These are phyloP conservation scores for Endoconidiophora polonica DNA, from an alignment of 2,329 filamentous ascomycete genomes.

Conservation along the genomic window DNA sequence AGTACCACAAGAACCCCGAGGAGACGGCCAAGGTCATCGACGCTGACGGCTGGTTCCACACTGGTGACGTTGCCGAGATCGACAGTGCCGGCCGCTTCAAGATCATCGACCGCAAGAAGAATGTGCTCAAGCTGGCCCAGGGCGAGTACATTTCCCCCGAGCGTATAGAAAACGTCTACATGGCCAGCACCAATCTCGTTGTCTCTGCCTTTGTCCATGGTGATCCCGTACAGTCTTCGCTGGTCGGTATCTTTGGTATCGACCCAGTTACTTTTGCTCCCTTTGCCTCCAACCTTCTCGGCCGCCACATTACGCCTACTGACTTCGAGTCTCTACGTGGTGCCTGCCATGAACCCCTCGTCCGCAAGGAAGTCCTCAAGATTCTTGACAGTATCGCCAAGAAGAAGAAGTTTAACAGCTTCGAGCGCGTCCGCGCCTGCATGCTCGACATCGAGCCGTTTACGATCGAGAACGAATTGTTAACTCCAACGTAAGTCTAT, in stretches of 20 bases:
- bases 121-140: slow-evolving; percentile 94
- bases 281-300: slow-evolving; percentile 63
- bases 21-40: slow-evolving; percentile 75
- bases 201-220: slow-evolving; percentile 80
- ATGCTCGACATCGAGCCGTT: slow-evolving; percentile 76
- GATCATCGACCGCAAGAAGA: slow-evolving; percentile 96
- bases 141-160: slow-evolving; percentile 97
- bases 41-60: slow-evolving; percentile 90
- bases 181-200: slow-evolving; percentile 64
- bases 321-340: slow-evolving; percentile 52
- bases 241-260: slow-evolving; percentile 79
- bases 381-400: slow-evolving; percentile 63
- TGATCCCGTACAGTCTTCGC: slow-evolving; percentile 61
- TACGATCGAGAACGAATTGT: slow-evolving; percentile 76
- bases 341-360: slow-evolving; percentile 50
- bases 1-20: slow-evolving; percentile 80
- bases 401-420: slow-evolving; percentile 81
- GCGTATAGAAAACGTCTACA: slow-evolving; percentile 86
- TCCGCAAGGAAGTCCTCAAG: slow-evolving; percentile 59
- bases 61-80: slow-evolving; percentile 76
- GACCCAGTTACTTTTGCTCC: slow-evolving; percentile 70
- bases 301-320: slow-evolving; percentile 42
- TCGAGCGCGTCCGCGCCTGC: slow-evolving; percentile 63
- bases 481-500: slow-evolving; percentile 66
- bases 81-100: slow-evolving; percentile 75